Percentiles rank a stretch among this genome's conserved stretches.
Conservation (phyloP, 2,329 filamentous ascomycete genomes). For the Coniosporium tulheliwenetii region DNA sequence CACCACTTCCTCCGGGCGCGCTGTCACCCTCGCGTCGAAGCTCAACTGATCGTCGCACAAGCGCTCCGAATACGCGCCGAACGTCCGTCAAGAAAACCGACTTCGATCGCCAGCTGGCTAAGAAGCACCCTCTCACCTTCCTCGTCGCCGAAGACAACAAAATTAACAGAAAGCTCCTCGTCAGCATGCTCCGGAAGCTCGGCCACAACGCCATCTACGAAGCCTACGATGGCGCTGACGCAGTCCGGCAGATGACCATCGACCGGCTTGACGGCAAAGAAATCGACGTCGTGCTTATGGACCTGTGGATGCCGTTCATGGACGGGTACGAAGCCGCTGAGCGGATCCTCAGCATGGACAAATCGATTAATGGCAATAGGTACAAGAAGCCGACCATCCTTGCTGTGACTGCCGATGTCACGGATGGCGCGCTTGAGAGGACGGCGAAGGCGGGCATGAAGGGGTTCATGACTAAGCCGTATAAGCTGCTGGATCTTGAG, state of each 20-base stretch:
- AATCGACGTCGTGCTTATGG: conserved; percentile 55
- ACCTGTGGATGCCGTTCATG: conserved; percentile 63
- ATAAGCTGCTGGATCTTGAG: conserved; percentile 46
- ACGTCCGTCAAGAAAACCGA: conserved; percentile 12
- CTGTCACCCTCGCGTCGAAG: too few species aligned
- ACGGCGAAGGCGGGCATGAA: conserved; percentile 49
- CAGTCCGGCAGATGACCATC: conserved; percentile 41
- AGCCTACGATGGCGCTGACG: conserved; percentile 53
- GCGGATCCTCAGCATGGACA: conserved; percentile 41
- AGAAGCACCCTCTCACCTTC: conserved; percentile 47
- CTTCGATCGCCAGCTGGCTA: conserved; percentile 42
- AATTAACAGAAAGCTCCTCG: conserved; percentile 52
- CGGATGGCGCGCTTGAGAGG: conserved; percentile 43
- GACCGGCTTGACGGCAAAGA: conserved; percentile 12
- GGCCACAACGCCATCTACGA: conserved; percentile 49
- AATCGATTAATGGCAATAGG: conserved; percentile 4
- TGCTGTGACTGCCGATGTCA: conserved; percentile 53
- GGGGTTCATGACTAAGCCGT: conserved; percentile 54
- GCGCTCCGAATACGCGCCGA: conserved; percentile 3
- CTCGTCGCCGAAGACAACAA: conserved; percentile 59
- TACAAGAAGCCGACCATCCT: conserved; percentile 29
- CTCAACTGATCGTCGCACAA: too few species aligned
- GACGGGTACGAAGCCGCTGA: conserved; percentile 56
- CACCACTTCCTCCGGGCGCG: background rate
- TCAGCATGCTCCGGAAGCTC: conserved; percentile 50